Conservation (phyloP, 148 eudicot species). For the Simmondsia chinensis region DNA sequence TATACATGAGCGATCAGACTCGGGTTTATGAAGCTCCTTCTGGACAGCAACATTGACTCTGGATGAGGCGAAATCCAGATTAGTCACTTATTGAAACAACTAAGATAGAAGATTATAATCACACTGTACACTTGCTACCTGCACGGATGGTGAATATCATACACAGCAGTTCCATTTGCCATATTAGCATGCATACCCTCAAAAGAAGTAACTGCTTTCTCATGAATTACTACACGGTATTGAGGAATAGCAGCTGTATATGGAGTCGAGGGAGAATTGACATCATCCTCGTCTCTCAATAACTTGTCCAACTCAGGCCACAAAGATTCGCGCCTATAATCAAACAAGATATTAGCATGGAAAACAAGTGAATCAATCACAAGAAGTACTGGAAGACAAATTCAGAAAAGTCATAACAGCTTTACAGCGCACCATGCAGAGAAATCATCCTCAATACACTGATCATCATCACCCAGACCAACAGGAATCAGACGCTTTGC, state of each 20-base stretch:
- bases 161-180: conserved; percentile 51
- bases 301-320: conserved; percentile 81
- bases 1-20: conserved; percentile 87
- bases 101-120: background rate
- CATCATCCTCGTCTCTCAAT: conserved; percentile 53
- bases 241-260: conserved; percentile 69
- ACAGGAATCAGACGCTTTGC: conserved; percentile 64
- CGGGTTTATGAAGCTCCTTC: conserved; percentile 76
- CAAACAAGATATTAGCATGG: conserved; percentile 2
- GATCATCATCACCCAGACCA: conserved; percentile 96
- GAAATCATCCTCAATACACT: conserved; percentile 89
- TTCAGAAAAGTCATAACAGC: background rate
- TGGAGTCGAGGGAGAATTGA: conserved; percentile 47
- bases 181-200: conserved; percentile 23
- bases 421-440: conserved; percentile 53
- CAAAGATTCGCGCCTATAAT: conserved; percentile 53
- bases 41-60: conserved; percentile 70
- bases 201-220: conserved; percentile 17
- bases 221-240: conserved; percentile 67
- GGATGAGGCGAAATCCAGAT: too few relatives aligned
- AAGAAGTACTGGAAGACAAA: conserved; percentile 1
- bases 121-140: conserved; percentile 33
- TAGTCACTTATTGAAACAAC: too few relatives aligned
- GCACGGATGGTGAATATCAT: conserved; percentile 94
- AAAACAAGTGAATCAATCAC: background rate